These are phyloP conservation scores for Annulohypoxylon moriforme DNA, from an alignment of 495 filamentous ascomycete genomes.

Conservation along the genomic window DNA sequence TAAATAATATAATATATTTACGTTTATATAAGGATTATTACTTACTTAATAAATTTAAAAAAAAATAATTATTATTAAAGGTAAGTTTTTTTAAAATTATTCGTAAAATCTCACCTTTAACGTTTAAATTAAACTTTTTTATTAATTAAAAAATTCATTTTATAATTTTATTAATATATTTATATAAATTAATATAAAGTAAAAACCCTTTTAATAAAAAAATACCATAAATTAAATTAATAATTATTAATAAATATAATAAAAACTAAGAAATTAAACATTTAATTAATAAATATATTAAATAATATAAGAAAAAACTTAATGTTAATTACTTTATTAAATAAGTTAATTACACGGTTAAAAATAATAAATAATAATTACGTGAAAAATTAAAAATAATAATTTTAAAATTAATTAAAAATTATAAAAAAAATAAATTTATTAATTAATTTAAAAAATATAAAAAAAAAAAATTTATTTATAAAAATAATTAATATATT, in stretches of 20 bases:
- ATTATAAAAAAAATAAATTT: background rate
- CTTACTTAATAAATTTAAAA: no score
- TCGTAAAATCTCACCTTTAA: background rate
- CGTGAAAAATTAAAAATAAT: background rate
- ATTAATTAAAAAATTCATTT: background rate
- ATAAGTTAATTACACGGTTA: background rate
- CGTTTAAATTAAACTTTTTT: background rate
- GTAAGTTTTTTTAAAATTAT: background rate
- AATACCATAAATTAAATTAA: background rate
- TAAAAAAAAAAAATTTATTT: background rate
- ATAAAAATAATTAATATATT: background rate
- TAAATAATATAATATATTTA: no score
- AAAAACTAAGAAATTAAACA: background rate
- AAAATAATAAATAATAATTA: background rate
- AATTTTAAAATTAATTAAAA: background rate
- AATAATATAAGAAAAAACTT: no score
- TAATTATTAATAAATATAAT: background rate
- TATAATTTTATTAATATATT: background rate
- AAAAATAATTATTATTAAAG: background rate
- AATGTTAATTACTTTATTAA: background rate
- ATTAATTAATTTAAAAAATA: background rate
- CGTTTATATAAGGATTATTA: no score
- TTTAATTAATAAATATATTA: background rate
- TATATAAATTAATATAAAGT: background rate
- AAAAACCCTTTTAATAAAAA: background rate